Evolutionary conservation across 345 rosid species (phyloP).

Genomic region (Eucalyptus erythrocorys): DNA sequence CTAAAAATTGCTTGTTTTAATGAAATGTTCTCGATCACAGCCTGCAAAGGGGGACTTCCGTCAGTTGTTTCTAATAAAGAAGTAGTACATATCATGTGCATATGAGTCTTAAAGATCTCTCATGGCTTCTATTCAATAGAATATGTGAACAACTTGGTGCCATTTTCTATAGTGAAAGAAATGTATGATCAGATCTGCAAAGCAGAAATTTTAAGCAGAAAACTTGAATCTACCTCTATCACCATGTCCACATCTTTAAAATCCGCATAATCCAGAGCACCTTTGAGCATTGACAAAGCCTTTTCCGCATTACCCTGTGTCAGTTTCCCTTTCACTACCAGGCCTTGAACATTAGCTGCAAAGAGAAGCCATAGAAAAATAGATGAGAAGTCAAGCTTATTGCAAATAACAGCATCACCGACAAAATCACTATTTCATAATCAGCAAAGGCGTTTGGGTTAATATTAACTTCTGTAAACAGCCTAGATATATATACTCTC

Average conservation of each 20-base stretch:
- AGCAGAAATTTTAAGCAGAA: neutral
- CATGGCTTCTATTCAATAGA: neutral
- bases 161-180: neutral
- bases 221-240: slow-evolving; percentile 52
- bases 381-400: neutral
- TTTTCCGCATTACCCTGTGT: slow-evolving; percentile 58
- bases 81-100: neutral
- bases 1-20: slow-evolving; percentile 84
- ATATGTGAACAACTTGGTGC: neutral
- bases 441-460: neutral
- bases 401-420: neutral
- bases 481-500: neutral
- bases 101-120: neutral
- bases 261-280: slow-evolving; percentile 68
- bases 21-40: slow-evolving; percentile 73
- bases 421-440: neutral
- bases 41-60: slow-evolving; percentile 32
- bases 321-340: slow-evolving; percentile 61
- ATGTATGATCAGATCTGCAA: neutral
- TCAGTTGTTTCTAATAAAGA: neutral
- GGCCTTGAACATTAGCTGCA: slow-evolving; percentile 63
- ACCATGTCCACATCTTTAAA: slow-evolving; percentile 93
- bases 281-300: slow-evolving; percentile 70
- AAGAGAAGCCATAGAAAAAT: neutral
- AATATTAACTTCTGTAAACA: neutral